Evolutionary conservation across 2,329 filamentous ascomycete genomes (phyloP).

Genomic region (Epichloe gansuensis): DNA sequence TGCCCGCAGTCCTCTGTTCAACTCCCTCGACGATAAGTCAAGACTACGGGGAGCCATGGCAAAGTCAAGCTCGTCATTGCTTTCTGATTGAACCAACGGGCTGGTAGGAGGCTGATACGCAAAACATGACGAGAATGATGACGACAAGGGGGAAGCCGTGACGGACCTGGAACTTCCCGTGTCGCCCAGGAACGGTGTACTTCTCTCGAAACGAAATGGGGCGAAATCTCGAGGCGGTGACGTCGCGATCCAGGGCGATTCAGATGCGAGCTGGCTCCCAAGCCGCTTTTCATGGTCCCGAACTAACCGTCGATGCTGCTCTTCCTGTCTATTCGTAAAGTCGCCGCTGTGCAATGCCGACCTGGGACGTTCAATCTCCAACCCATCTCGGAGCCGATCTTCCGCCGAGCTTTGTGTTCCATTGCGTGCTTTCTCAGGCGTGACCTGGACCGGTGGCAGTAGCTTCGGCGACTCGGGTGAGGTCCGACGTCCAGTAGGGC

Average conservation of each 20-base stretch:
- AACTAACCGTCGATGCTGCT: constrained; percentile 7
- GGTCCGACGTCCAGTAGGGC: constrained; percentile 16
- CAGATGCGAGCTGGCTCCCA: neutral
- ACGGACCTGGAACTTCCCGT: constrained; percentile 27
- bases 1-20: constrained; percentile 51
- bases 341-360: constrained; percentile 61
- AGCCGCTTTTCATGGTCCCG: neutral
- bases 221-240: constrained; percentile 42
- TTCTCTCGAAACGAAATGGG: constrained; percentile 31
- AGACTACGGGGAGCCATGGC: constrained; percentile 39
- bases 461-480: constrained; percentile 26
- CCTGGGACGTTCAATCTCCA: constrained; percentile 66
- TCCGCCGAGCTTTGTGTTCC: constrained; percentile 16
- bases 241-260: constrained; percentile 35
- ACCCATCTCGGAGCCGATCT: constrained; percentile 37
- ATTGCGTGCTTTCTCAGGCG: constrained; percentile 28
- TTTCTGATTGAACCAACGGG: constrained; percentile 78
- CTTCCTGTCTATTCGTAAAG: constrained; percentile 36
- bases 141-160: constrained; percentile 49
- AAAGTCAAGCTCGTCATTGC: constrained; percentile 59
- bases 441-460: constrained; percentile 34
- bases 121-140: constrained; percentile 66
- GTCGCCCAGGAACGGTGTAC: constrained; percentile 18
- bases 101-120: constrained; percentile 81
- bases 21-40: constrained; percentile 29